Percentiles rank a stretch among this genome's conserved stretches.
These are phyloP conservation scores for Neurospora terricola DNA, from an alignment of 495 filamentous ascomycete species.

Conservation along the genomic window DNA sequence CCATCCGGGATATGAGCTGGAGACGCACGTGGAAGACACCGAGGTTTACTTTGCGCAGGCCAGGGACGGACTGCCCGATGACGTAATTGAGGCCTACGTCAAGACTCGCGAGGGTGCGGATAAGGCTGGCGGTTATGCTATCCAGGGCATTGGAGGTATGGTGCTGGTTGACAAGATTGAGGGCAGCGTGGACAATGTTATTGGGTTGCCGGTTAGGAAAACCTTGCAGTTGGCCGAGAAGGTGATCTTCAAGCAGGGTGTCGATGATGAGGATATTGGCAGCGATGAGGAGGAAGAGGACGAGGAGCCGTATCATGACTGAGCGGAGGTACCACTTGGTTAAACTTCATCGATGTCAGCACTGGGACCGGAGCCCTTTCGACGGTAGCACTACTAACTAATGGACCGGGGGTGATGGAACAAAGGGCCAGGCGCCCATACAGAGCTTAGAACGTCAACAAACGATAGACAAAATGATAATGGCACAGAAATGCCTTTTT, in stretches of 20 bases:
- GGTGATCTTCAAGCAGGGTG: slow-evolving; percentile 48
- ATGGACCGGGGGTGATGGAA: background rate
- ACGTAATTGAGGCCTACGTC: slow-evolving; percentile 71
- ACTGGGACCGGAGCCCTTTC: background rate
- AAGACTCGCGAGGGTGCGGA: slow-evolving; percentile 84
- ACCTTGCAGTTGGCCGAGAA: slow-evolving; percentile 79
- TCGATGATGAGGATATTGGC: slow-evolving; percentile 13
- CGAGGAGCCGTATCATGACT: background rate
- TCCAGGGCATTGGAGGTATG: slow-evolving; percentile 75
- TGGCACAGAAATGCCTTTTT: background rate
- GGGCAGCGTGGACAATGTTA: slow-evolving; percentile 86
- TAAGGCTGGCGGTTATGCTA: slow-evolving; percentile 92
- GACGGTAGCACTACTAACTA: background rate
- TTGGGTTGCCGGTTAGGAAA: slow-evolving; percentile 80
- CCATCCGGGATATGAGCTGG: slow-evolving; percentile 76
- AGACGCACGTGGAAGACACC: slow-evolving; percentile 79
- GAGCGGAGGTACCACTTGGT: background rate
- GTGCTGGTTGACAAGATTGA: slow-evolving; percentile 81
- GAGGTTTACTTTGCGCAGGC: slow-evolving; percentile 64
- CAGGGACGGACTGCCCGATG: slow-evolving; percentile 61
- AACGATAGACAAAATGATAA: background rate
- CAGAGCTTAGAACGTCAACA: background rate
- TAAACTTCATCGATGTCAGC: background rate
- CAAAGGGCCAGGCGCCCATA: background rate
- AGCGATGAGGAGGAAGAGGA: slow-evolving; percentile 16